Base-by-base conservation (phyloP, 345 rosid genomes). In the Dipteronia dyeriana region DNA sequence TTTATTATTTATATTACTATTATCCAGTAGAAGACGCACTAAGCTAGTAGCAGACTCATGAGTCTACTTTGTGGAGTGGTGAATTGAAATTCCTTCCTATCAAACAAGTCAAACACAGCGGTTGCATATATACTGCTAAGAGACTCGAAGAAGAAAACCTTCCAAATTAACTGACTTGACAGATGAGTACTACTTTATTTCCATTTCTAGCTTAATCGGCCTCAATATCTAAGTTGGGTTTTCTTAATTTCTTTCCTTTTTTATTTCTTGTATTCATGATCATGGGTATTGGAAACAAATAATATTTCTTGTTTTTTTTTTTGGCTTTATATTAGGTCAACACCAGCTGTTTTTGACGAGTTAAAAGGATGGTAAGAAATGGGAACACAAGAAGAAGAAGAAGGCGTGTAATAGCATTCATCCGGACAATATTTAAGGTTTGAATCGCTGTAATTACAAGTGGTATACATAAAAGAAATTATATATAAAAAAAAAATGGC, bases 111-210 rank as follows among this genome's bases (percentile, higher is more conserved):
- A 68, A 53, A 23, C n/a, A 38, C 16, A 49, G 69, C 29, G 57
- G 25, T 49, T 45, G 1, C 43, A 51, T 39, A 25, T 45, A 9
- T 17, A 13, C 1, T 38, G 38, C 38, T 5, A 34, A 38, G 76
- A 72, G 66, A 34, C 80, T 65, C 19, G 16, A 13, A 62, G 16
- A 61, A 63, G 75, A 19, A 77, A 51, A 16, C 57, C 71, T 62
- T 20, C 25, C 54, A 66, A 4, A n/a, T 67, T 67, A 67, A 25
- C 38, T 70, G 43, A 43, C 43, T 70, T 26, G 19, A 51, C 41
- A 53, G 62, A 70, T 70, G 7, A 53, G 25, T 26, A 47, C 17
- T 25, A 14, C 26, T 25, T 23, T 59, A 22, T 16, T 45, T 68
- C 72, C 25, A 22, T 16, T 45, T 68, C 4, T 29, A 38, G 72